These are phyloP conservation scores for Termitomyces sp. DNA, from an alignment of 768 basidiomycete species.

Conservation along the genomic window DNA sequence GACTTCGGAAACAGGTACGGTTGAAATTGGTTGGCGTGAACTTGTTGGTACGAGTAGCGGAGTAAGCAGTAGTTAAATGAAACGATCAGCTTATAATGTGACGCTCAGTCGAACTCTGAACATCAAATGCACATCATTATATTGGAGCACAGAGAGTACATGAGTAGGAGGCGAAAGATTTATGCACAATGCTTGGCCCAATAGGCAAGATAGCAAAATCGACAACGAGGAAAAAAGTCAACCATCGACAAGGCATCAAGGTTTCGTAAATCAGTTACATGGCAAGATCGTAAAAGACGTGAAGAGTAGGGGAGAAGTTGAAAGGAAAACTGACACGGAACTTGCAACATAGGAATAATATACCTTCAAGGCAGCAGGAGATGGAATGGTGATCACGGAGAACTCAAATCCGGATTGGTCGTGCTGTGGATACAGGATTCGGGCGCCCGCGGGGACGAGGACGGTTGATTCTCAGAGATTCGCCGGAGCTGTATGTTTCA, in stretches of 20 bases:
- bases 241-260: slow-evolving; percentile 4
- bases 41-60: slow-evolving; percentile 37
- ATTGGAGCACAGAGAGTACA: slow-evolving; percentile 8
- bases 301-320: neutral
- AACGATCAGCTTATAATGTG: too few species aligned
- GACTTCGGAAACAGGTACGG: slow-evolving; percentile 24
- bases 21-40: slow-evolving; percentile 56
- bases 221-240: slow-evolving; percentile 10
- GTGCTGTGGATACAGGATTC: slow-evolving; percentile 33
- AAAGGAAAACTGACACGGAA: slow-evolving; percentile 3
- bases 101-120: slow-evolving; percentile 10
- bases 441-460: slow-evolving; percentile 46
- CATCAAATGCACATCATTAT: slow-evolving; percentile 9
- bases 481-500: slow-evolving; percentile 32
- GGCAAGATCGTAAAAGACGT: slow-evolving; percentile 10
- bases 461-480: slow-evolving; percentile 40
- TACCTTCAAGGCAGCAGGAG: neutral
- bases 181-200: slow-evolving; percentile 8
- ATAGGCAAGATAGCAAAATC: slow-evolving; percentile 6
- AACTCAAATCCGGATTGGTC: slow-evolving; percentile 28
- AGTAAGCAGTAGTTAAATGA: neutral
- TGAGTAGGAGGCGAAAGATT: neutral
- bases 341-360: slow-evolving; percentile 6
- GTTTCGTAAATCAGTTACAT: slow-evolving; percentile 10
- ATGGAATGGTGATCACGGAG: neutral